These are phyloP conservation scores for Alternaria dauci DNA, from an alignment of 2,329 filamentous ascomycete species.

Conservation along the genomic window DNA sequence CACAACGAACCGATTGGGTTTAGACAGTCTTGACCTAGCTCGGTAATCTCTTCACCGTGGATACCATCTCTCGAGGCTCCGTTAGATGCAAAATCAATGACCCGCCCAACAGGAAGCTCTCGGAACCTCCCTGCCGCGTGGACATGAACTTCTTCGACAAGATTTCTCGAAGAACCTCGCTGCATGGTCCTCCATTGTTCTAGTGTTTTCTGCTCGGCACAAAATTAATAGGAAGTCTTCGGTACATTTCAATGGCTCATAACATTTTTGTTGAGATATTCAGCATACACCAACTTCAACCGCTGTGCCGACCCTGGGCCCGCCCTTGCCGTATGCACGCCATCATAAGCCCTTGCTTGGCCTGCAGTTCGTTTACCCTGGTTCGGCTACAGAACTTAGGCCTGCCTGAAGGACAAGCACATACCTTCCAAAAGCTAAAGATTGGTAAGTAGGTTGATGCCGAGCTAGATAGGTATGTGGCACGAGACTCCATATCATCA, in stretches of 20 bases:
- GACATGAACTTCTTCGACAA: background rate
- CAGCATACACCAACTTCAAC: background rate
- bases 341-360: conserved; percentile 3
- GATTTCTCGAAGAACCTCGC: background rate
- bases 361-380: conserved; percentile 4
- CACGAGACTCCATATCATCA: conserved; percentile 7
- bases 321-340: conserved; percentile 5
- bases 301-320: background rate
- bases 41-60: background rate
- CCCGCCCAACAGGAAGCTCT: background rate
- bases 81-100: background rate
- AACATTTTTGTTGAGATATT: background rate
- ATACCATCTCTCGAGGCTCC: background rate
- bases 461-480: conserved; percentile 1
- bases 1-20: background rate
- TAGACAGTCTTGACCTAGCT: background rate
- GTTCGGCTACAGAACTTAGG: background rate
- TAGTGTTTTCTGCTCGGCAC: background rate
- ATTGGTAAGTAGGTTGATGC: background rate
- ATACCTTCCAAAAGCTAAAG: background rate
- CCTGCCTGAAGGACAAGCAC: background rate
- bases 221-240: background rate
- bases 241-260: background rate
- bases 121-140: background rate
- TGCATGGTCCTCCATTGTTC: background rate